phyloP scores from a whole-genome alignment of 805 yeast species.

The Zygotorulaspora sp. region DNA sequence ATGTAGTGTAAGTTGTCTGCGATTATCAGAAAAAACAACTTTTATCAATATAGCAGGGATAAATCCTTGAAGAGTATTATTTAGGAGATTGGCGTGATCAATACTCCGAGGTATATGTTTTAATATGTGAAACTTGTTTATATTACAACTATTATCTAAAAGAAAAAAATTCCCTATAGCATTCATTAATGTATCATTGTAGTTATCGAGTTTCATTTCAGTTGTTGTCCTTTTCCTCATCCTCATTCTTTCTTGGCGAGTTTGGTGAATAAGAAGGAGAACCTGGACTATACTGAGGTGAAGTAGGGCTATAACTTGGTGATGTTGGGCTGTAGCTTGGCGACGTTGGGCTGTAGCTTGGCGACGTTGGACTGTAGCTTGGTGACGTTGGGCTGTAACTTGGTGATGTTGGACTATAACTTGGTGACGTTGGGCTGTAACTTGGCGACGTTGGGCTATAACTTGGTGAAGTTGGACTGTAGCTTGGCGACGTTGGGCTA shows the following conservation, averaged over 20 bases:
- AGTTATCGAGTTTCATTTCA: constrained; percentile 5
- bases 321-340: constrained; percentile 44
- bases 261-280: constrained; percentile 61
- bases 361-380: constrained; percentile 56
- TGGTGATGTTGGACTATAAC: constrained; percentile 47
- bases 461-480: constrained; percentile 63
- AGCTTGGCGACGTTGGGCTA: constrained; percentile 45
- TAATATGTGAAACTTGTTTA: constrained; percentile 4
- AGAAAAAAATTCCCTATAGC: neutral
- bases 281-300: constrained; percentile 56
- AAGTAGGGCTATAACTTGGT: constrained; percentile 39
- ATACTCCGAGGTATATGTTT: neutral
- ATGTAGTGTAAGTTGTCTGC: too few relatives aligned
- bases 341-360: constrained; percentile 46
- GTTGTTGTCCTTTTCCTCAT: constrained; percentile 14
- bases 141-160: constrained; percentile 10
- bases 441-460: constrained; percentile 63
- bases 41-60: too few relatives aligned
- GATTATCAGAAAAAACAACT: too few relatives aligned
- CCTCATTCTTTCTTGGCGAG: constrained; percentile 11
- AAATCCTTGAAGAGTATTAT: too few relatives aligned
- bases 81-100: too few relatives aligned
- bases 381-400: constrained; percentile 62
- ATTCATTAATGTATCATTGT: constrained; percentile 6
- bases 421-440: constrained; percentile 59